These are phyloP conservation scores for Excoecaria cochinchinensis DNA, from an alignment of 345 rosid species.

Conservation along the genomic window DNA sequence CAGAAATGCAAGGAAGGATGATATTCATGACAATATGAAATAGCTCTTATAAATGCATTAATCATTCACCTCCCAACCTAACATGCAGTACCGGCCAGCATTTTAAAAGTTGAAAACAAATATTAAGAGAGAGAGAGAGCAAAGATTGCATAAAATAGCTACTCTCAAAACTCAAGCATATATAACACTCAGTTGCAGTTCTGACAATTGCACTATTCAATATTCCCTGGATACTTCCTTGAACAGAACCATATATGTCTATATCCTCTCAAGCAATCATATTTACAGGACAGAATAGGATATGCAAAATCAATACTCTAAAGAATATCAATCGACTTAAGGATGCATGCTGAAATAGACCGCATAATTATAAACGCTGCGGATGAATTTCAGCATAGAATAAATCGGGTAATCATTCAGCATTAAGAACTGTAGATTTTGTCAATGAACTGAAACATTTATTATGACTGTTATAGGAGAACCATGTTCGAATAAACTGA, in stretches of 20 bases:
- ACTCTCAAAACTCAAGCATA: background rate
- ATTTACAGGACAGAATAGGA: background rate
- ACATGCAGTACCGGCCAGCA: no score
- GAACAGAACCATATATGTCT: background rate
- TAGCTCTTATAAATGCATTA: no score
- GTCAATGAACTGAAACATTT: no score
- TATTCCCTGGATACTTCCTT: background rate
- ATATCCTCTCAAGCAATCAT: background rate
- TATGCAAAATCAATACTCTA: background rate
- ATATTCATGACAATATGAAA: no score
- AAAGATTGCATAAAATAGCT: background rate
- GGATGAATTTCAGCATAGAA: background rate
- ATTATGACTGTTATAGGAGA: no score
- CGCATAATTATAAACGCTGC: background rate
- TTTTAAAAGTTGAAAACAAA: background rate
- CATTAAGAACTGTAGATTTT: background rate
- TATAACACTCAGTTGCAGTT: background rate
- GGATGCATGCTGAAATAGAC: background rate
- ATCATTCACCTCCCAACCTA: no score
- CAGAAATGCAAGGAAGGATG: no score
- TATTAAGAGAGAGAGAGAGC: background rate
- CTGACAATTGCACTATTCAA: background rate
- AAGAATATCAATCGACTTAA: background rate
- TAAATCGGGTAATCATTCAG: background rate
- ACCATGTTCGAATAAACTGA: no score